Base-by-base conservation (phyloP, 2,329 filamentous ascomycete species). In the Magnaporthales sp. region DNA sequence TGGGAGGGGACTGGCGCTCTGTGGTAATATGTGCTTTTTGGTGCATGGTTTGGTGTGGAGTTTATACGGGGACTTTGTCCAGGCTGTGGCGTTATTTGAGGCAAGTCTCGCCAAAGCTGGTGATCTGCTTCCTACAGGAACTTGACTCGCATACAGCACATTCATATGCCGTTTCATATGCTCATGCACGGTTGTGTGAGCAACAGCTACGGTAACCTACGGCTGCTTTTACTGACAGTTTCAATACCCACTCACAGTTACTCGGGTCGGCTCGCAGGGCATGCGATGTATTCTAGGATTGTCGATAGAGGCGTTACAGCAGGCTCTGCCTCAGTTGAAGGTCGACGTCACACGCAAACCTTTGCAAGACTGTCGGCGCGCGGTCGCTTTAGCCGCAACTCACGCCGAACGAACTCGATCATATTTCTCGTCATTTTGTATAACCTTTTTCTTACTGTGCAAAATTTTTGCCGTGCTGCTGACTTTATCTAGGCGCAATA, bases 11-110 rank as follows among this genome's bases (percentile, higher is more conserved):
- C 19, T 27, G 24, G 56, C 11, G 13, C 27, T 64, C 38, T 24
- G 19, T 64, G 31, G 62, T 61, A 54, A 62, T n/a, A 51, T n/a
- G 29, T 26, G 8, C 54, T 24, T 29, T n/a, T 32, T 38, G 27
- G 65, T 63, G 56, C 66, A 65, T 67, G n/a, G 32, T 9, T 32
- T 31, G 32, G n/a, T 46, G 62, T 31, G 22, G 13, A 63, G 32
- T 9, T 15, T 9, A 31, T 19, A n/a, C 22, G 26, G 9, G 30
- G 46, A 24, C 30, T 27, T 10, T 46, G 15, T 46, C 38, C 62
- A 38, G 62, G 31, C 31, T 8, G 24, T 64, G 32, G 31, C 30
- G 22, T 63, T 64, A 32, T 46, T 38, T 38, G 31, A 38, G 62
- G 62, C 62, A 64, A 27, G 62, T 46, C 46, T 46, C 62, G 13